Base-by-base conservation (phyloP, 73 alveolate species). In the Stentor roeselii region DNA sequence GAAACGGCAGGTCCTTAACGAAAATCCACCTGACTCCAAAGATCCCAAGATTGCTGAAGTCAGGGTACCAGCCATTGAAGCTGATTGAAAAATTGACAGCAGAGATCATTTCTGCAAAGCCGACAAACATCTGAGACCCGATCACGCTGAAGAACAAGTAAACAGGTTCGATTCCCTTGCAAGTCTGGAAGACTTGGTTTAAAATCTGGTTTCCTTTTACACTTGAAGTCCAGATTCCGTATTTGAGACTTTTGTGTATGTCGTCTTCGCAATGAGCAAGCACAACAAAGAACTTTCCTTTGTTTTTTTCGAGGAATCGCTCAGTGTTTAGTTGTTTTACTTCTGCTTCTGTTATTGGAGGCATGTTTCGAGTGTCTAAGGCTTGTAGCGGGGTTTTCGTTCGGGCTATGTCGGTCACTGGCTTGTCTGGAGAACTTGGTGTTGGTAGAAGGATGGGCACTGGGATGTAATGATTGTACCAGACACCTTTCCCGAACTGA, bases 211-310 rank as follows among this genome's bases (percentile, higher is more conserved):
- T 91, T 40, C 95, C 95, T 75, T 86, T 82, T 61, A 78, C 83
- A 35, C 95, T 85, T 39, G 90, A 75, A 4, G 92, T 75, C 96
- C 96, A 91, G 75, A 89, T 85, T 60, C 85, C 88, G 85, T 90
- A 90, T 78, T 88, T 84, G 83, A 92, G 83, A 30, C 92, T 76
- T 60, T 91, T 91, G 86, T 91, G 95, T 67, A 91, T 84, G 82
- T 91, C 95, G 77, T 91, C 96, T 61, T 91, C 96, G 58, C 83
- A 67, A 60, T 83, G 85, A n/a, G 94, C 80, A 74, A 87, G 86
- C 27, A 89, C 89, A 30, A 91, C 86, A 76, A 89, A 92, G 89
- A 90, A 90, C 78, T 84, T 85, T 59, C 90, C 89, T 0, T 83
- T 39, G n/a, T 83, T 74, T 34, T 30, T 3, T 14, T 36, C 38